phyloP scores from a whole-genome alignment of 2,329 filamentous ascomycete genomes.

The Pseudogymnoascus verrucosus region DNA sequence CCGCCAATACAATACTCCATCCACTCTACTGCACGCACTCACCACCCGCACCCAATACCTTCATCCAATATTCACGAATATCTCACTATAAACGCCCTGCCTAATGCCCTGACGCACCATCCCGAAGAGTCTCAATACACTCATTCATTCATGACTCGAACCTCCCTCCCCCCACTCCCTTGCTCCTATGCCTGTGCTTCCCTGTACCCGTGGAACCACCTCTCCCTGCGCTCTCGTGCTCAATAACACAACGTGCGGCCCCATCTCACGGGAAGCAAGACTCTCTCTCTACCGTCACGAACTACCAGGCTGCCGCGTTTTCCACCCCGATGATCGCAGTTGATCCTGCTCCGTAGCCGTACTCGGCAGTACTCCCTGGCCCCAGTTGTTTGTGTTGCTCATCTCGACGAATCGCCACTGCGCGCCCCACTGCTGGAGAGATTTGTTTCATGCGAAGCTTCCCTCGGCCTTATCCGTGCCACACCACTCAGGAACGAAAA shows the following conservation, averaged over 20 bases:
- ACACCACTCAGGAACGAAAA: neutral
- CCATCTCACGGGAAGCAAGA: neutral
- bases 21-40: no score
- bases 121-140: neutral
- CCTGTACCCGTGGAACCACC: neutral
- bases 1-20: no score
- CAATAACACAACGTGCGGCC: neutral
- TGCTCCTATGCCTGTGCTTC: neutral
- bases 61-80: neutral
- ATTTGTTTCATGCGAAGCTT: constrained; percentile 9
- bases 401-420: neutral
- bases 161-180: neutral
- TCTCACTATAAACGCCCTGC: neutral
- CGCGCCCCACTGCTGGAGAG: neutral
- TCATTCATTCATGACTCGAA: neutral
- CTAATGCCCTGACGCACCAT: neutral
- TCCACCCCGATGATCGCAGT: neutral
- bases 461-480: constrained; percentile 1
- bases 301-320: neutral
- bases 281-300: neutral
- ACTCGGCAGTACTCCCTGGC: neutral
- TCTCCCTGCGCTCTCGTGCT: neutral
- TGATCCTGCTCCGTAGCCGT: neutral
- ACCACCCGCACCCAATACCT: neutral
- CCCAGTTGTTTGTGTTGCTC: neutral